Conservation (phyloP, 805 yeast species). For the Kuraishia borneana region DNA sequence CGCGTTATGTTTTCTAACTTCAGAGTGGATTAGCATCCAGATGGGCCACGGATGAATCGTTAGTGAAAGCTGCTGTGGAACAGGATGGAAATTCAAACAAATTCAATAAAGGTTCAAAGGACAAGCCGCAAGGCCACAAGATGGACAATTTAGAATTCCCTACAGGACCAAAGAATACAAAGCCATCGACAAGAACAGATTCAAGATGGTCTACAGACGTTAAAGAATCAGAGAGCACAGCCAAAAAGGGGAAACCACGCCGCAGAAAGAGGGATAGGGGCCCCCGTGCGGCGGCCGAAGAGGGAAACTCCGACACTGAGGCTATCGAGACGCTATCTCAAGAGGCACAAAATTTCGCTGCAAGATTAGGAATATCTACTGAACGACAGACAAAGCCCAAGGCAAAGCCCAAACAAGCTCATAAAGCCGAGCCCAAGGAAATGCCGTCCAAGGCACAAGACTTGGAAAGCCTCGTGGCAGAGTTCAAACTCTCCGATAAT, state of each 20-base stretch:
- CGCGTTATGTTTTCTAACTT: no score
- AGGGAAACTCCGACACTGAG: not conserved
- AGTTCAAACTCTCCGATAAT: not conserved
- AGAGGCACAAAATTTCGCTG: slow-evolving; percentile 4
- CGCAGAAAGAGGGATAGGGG: not conserved
- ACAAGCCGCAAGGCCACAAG: no score
- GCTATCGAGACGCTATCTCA: not conserved
- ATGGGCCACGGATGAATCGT: slow-evolving; percentile 20
- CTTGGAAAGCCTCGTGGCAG: not conserved
- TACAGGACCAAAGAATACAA: not conserved
- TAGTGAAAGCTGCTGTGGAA: slow-evolving; percentile 11
- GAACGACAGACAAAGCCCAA: not conserved
- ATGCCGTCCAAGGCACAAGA: not conserved
- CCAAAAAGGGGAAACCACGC: not conserved
- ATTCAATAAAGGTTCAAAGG: no score
- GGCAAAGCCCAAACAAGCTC: not conserved
- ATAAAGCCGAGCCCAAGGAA: not conserved
- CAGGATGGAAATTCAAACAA: no score
- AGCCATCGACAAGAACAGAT: not conserved
- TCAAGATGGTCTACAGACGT: slow-evolving; percentile 2
- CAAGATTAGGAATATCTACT: not conserved
- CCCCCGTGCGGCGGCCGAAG: not conserved
- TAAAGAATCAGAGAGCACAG: not conserved
- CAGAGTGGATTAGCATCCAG: slow-evolving; percentile 15
- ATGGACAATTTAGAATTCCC: not conserved